Evolutionary conservation across 2,329 filamentous ascomycete species (phyloP).

Genomic region (Fusarium chlamydosporum): DNA sequence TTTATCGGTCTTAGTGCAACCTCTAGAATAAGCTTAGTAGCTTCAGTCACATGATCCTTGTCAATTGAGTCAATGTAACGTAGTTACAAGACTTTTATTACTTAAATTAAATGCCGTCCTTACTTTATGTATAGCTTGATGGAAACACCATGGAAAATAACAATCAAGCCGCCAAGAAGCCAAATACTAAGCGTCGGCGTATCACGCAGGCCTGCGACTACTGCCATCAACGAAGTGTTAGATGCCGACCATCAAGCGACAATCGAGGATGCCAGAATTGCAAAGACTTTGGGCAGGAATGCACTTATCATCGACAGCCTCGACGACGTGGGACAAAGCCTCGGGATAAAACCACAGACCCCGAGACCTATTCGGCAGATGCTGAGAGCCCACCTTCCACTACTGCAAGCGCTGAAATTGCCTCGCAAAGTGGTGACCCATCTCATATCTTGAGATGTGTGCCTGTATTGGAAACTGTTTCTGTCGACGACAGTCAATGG

Average conservation of each 20-base stretch:
- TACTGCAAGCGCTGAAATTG: too few relatives aligned
- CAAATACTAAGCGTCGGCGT: not conserved
- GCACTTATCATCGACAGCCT: not conserved
- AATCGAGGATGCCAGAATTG: not conserved
- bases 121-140: not conserved
- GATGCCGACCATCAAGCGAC: not conserved
- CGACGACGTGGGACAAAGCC: slow-evolving; percentile 3
- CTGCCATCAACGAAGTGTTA: slow-evolving; percentile 5
- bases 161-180: not conserved
- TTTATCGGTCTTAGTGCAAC: too few relatives aligned
- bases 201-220: slow-evolving; percentile 2
- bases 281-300: slow-evolving; percentile 5
- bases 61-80: not conserved
- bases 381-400: not conserved
- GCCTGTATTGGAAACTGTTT: not conserved
- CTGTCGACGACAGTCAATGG: not conserved
- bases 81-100: not conserved
- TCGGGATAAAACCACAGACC: not conserved
- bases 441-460: not conserved
- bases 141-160: not conserved
- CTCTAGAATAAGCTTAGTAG: not conserved
- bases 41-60: not conserved
- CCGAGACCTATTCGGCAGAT: not conserved
- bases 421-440: not conserved
- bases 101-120: not conserved